These are phyloP conservation scores for Pseudonitzschia multiseries DNA, from an alignment of 108 stramenopile species.

Conservation along the genomic window DNA sequence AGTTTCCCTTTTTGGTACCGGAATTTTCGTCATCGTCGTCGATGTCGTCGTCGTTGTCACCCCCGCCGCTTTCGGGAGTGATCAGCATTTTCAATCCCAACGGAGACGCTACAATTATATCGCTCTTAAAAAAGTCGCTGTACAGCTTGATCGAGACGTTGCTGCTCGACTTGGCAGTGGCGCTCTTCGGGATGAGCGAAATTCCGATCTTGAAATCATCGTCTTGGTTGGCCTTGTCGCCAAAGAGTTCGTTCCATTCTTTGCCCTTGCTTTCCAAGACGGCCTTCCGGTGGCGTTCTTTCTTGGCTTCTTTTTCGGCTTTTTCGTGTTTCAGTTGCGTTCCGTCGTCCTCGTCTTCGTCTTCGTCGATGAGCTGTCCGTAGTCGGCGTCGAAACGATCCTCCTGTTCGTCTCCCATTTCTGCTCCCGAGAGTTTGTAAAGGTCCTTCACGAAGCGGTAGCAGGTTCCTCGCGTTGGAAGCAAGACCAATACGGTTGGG, in stretches of 20 bases:
- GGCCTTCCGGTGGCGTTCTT: slow-evolving; percentile 21
- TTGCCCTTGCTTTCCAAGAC: slow-evolving; percentile 68
- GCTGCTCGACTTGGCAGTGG: slow-evolving; percentile 11
- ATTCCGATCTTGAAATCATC: slow-evolving; percentile 96
- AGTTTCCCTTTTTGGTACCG: slow-evolving; percentile 46
- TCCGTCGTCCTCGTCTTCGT: slow-evolving; percentile 39
- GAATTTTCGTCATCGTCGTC: slow-evolving; percentile 47
- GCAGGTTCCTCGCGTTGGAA: slow-evolving; percentile 79
- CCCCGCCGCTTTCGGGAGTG: slow-evolving; percentile 27
- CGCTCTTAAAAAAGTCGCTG: slow-evolving; percentile 92
- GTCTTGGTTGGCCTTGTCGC: slow-evolving; percentile 84
- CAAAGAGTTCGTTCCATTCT: slow-evolving; percentile 91
- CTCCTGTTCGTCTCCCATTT: slow-evolving; percentile 28
- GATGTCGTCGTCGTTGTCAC: slow-evolving; percentile 27
- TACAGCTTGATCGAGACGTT: slow-evolving; percentile 60
- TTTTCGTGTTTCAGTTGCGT: slow-evolving; percentile 1
- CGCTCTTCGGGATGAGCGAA: slow-evolving; percentile 66
- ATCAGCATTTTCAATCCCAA: slow-evolving; percentile 84
- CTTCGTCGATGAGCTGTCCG: slow-evolving; percentile 43
- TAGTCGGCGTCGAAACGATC: slow-evolving; percentile 81
- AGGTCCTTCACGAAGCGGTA: slow-evolving; percentile 67
- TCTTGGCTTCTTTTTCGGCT: neutral
- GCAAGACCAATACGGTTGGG: slow-evolving; percentile 74
- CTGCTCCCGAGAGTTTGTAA: slow-evolving; percentile 46
- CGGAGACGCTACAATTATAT: slow-evolving; percentile 93